phyloP scores from a whole-genome alignment of 495 filamentous ascomycete genomes.

The Penicillium coprophilum region DNA sequence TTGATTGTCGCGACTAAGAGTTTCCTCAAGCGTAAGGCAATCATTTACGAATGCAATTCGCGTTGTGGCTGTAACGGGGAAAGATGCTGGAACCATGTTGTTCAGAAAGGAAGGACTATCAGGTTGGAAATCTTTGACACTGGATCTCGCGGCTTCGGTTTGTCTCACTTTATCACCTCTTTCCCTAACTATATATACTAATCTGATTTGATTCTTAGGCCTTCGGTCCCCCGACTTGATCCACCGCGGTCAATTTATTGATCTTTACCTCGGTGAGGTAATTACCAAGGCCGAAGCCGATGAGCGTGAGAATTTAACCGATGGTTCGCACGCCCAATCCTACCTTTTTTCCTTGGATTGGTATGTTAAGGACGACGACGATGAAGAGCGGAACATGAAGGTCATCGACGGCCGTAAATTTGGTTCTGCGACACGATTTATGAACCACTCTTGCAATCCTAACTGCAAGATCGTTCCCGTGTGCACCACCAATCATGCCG shows the following conservation, averaged over 20 bases:
- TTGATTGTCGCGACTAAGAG: conserved; percentile 26
- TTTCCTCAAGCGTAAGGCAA: conserved; percentile 35
- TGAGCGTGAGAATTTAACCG: conserved; percentile 55
- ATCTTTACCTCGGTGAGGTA: conserved; percentile 85
- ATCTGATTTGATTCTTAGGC: conserved; percentile 40
- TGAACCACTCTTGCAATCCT: conserved; percentile 68
- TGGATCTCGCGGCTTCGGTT: conserved; percentile 75
- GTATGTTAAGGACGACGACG: conserved; percentile 47
- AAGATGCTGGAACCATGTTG: conserved; percentile 75
- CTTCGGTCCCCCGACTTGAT: conserved; percentile 69
- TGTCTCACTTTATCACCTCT: conserved; percentile 17
- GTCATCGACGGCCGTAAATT: conserved; percentile 60
- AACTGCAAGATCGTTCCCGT: conserved; percentile 83
- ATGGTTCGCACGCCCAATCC: conserved; percentile 41
- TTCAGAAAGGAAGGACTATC: conserved; percentile 73
- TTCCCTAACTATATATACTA: conserved; percentile 7
- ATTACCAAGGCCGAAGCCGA: conserved; percentile 71
- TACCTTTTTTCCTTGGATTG: conserved; percentile 90
- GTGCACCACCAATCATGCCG: conserved; percentile 66
- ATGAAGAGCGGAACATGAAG: conserved; percentile 36
- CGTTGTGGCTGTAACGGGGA: conserved; percentile 61
- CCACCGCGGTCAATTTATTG: conserved; percentile 78
- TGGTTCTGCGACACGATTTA: conserved; percentile 59
- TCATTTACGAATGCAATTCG: conserved; percentile 81
- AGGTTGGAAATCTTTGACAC: conserved; percentile 83